Evolutionary conservation across 225 moss, liverwort and hornwort genomes (phyloP).

Genomic region (Pseudisothecium myosuroides): DNA sequence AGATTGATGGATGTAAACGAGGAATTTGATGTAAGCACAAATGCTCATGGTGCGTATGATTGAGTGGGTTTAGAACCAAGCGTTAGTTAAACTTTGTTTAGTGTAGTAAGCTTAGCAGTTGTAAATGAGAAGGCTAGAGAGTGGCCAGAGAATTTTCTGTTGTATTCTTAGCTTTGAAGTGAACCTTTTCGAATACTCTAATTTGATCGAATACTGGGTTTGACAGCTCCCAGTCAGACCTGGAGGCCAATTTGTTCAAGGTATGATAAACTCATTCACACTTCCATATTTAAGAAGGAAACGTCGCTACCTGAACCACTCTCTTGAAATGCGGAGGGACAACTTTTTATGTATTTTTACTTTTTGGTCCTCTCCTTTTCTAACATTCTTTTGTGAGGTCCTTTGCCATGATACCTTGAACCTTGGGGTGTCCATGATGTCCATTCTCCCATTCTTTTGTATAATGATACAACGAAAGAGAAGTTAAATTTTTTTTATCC

Average conservation of each 20-base stretch:
- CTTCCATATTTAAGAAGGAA: neutral
- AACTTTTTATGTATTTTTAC: neutral
- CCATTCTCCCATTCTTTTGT: neutral
- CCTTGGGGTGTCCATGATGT: neutral
- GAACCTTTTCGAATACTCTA: neutral
- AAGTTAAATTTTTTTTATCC: no score
- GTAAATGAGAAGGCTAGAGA: neutral
- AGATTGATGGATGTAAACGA: neutral
- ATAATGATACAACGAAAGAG: neutral
- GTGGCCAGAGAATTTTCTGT: no score
- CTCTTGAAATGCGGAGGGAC: neutral
- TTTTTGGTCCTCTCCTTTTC: neutral
- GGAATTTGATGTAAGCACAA: neutral
- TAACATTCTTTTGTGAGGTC: neutral
- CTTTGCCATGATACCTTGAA: neutral
- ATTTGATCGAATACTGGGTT: neutral
- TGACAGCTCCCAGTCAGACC: constrained; percentile 83
- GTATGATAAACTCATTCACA: neutral
- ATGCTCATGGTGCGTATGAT: neutral
- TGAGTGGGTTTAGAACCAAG: neutral
- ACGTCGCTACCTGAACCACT: neutral
- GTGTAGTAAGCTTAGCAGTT: neutral
- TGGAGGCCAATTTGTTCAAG: constrained; percentile 94
- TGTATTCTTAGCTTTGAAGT: neutral
- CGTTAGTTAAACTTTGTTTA: neutral